Base-by-base conservation (phyloP, 2,329 filamentous ascomycete species). In the Colletotrichum gloeosporioides region DNA sequence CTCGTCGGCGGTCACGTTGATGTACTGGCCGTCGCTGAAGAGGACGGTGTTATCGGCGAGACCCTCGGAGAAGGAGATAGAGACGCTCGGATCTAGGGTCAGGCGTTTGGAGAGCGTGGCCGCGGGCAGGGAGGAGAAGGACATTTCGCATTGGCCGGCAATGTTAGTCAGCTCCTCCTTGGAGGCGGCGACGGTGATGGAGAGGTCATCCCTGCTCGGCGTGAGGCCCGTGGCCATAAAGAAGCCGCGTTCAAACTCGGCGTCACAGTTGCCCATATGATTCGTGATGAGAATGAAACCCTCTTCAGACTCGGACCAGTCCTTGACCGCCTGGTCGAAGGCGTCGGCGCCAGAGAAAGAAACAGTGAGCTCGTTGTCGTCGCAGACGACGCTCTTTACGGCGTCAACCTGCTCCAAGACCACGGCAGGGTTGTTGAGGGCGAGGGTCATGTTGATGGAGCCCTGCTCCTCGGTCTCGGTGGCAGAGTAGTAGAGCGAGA, bases 281-380 rank as follows among this genome's bases (percentile, higher is more conserved):
- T 86, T 87, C 16, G 86, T 88, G 76, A 88, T 82, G 66, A 88
- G 77, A 55, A 87, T 80, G 49, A 88, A 78, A n/a, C 75, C 74
- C 55, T 76, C 68, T 2, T 77, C 73, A 16, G 72, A 71, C 18
- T 63, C 55, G 32, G 68, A 57, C 79, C 79, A 80, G 61, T 76
- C 59, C 22, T 64, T 57, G 12, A 80, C 71, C 25, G 78, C 78
- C 65, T 80, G 64, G n/a, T 36, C 22, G 53, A 79, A 80, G 31
- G 73, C 69, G 3, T 68, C 73, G 22, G 59, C n/a, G 59, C 69
- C 75, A 49, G 59, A 67, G 59, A 80, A 80, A 32, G 75, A 68
- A 8, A 80, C 78, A n/a, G 77, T 73, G 16, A 80, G 70, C 29
- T 68, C 68, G 18, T 76, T 73, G 7, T 77, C 63, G 39, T 39